Conservation (phyloP, 2,329 filamentous ascomycete species). For the Monilinia polystroma region DNA sequence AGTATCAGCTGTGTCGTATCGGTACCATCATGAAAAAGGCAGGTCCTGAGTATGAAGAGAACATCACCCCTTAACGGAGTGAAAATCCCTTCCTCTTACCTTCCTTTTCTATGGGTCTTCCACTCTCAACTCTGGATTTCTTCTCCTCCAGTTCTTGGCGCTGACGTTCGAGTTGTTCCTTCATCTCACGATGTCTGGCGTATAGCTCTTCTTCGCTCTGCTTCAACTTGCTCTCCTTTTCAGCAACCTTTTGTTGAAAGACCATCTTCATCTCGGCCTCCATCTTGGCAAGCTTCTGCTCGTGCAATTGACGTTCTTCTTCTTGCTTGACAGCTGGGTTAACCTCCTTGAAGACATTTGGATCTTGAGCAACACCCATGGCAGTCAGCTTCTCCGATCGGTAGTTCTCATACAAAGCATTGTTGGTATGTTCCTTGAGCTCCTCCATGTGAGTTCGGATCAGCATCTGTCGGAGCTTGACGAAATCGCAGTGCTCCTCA, state of each 20-base stretch:
- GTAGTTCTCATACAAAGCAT: slow-evolving; percentile 98
- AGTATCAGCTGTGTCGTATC: slow-evolving; percentile 19
- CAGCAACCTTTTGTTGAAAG: slow-evolving; percentile 99
- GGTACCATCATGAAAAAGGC: slow-evolving; percentile 22
- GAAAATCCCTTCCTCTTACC: slow-evolving; percentile 99
- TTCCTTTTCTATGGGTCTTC: slow-evolving; percentile 94
- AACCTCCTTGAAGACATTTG: slow-evolving; percentile 99
- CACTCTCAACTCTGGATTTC: slow-evolving; percentile 93
- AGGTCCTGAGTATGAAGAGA: slow-evolving; percentile 7
- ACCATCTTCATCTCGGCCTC: slow-evolving; percentile 99
- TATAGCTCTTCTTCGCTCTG: slow-evolving; percentile 99
- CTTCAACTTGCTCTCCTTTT: slow-evolving; percentile 99
- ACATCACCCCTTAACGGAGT: slow-evolving; percentile 66
- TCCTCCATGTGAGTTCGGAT: slow-evolving; percentile 99
- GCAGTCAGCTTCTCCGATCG: slow-evolving; percentile 97
- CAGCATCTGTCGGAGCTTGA: slow-evolving; percentile 99
- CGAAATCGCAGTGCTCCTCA: slow-evolving; percentile 99
- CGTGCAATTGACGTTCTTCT: slow-evolving; percentile 95
- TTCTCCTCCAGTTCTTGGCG: slow-evolving; percentile 95
- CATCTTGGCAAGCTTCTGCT: slow-evolving; percentile 99
- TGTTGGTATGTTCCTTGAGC: slow-evolving; percentile 99
- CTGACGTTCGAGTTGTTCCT: slow-evolving; percentile 97
- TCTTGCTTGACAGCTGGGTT: slow-evolving; percentile 99
- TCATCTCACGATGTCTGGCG: slow-evolving; percentile 98
- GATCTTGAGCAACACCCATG: slow-evolving; percentile 98